These are phyloP conservation scores for Fusarium sp. DNA, from an alignment of 2,329 filamentous ascomycete genomes.

Conservation along the genomic window DNA sequence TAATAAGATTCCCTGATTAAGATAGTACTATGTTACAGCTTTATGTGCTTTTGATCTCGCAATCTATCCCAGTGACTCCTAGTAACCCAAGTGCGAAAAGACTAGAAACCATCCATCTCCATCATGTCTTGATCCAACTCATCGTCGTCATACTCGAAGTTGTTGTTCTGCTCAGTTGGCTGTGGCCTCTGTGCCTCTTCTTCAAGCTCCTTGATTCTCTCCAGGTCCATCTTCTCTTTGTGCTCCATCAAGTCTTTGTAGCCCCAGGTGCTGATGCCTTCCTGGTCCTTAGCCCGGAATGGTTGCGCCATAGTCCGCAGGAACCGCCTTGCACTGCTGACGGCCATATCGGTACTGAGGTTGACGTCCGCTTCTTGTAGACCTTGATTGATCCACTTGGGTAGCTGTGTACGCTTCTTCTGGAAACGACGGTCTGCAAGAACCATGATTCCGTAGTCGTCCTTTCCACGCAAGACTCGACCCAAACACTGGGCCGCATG, in stretches of 20 bases:
- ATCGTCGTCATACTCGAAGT: constrained; percentile 64
- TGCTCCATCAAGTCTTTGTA: constrained; percentile 80
- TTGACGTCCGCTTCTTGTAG: constrained; percentile 88
- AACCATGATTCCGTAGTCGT: constrained; percentile 99
- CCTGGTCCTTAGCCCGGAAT: constrained; percentile 83
- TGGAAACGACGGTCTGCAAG: constrained; percentile 92
- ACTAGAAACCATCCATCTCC: constrained; percentile 57
- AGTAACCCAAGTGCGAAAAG: background rate
- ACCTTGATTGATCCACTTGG: constrained; percentile 95
- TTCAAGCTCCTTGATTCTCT: constrained; percentile 72
- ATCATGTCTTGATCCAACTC: constrained; percentile 67
- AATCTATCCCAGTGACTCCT: background rate
- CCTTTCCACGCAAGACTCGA: constrained; percentile 93
- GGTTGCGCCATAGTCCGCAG: constrained; percentile 91
- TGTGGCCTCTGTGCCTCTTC: constrained; percentile 50
- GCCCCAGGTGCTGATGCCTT: constrained; percentile 94
- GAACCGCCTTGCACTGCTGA: constrained; percentile 89
- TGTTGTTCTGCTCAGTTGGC: constrained; percentile 45
- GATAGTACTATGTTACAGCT: constrained; percentile 24
- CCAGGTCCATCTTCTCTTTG: constrained; percentile 78
- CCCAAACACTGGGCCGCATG: constrained; percentile 97
- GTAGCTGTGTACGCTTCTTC: constrained; percentile 89
- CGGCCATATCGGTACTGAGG: constrained; percentile 94
- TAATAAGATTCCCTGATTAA: constrained; percentile 12
- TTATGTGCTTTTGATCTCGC: constrained; percentile 7